A percentile compares a stretch with the other conserved stretches of the same genome.
phyloP scores from a whole-genome alignment of 2,329 filamentous ascomycete genomes.

The Graphilbum fragrans region DNA sequence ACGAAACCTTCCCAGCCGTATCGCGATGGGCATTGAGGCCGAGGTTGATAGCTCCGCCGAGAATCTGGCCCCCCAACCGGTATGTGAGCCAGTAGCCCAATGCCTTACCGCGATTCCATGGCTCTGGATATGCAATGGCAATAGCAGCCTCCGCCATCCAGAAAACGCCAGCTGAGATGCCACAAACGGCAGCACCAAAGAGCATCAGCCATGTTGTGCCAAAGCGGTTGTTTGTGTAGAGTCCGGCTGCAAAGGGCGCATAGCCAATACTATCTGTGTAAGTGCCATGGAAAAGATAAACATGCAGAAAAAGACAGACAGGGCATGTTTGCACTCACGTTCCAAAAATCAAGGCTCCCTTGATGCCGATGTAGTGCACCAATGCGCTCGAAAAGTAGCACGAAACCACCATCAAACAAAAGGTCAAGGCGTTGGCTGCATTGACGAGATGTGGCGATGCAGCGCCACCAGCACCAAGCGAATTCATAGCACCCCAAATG shows the following conservation, averaged over 20 bases:
- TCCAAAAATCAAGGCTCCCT: conserved; percentile 57
- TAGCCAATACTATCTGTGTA: conserved; percentile 43
- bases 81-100: conserved; percentile 52
- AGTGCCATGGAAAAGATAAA: background rate
- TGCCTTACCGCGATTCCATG: conserved; percentile 51
- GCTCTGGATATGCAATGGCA: conserved; percentile 59
- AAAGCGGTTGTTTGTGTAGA: conserved; percentile 62
- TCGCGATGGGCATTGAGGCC: conserved; percentile 46
- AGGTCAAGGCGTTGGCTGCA: conserved; percentile 58
- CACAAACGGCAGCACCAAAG: conserved; percentile 56
- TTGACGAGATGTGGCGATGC: conserved; percentile 56
- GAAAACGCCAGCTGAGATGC: conserved; percentile 59
- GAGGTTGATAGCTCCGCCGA: conserved; percentile 61
- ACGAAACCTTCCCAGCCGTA: conserved; percentile 47
- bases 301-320: background rate
- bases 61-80: conserved; percentile 50
- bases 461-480: conserved; percentile 56
- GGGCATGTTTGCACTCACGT: conserved; percentile 30
- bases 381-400: conserved; percentile 52
- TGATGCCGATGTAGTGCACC: conserved; percentile 58
- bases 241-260: conserved; percentile 56
- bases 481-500: conserved; percentile 65
- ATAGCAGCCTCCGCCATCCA: conserved; percentile 69
- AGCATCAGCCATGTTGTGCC: conserved; percentile 58
- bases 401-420: conserved; percentile 49